Base-by-base conservation (phyloP, 148 eudicot genomes). In the Spergularia bocconei region DNA sequence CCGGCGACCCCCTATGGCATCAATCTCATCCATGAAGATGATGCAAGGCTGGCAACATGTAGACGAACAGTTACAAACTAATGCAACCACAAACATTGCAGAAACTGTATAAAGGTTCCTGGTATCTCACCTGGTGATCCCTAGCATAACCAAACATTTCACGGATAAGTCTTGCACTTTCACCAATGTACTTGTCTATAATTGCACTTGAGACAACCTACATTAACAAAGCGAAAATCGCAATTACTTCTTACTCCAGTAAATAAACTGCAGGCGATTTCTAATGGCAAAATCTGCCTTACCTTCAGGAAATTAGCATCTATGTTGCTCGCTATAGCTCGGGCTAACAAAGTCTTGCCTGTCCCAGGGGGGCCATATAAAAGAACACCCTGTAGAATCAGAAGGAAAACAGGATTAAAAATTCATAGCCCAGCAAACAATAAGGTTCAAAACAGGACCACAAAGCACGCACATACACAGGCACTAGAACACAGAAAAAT, bases 301-400 rank as follows among this genome's bases (percentile, higher is more conserved):
- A 92, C 98, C 94, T 95, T 95, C 44, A 91, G 82, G 82, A 95
- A 95, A 70, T 92, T 95, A 59, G 97, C 98, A 82, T 92, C 98
- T 60, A 95, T 91, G 79, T 95, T 92, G 83, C 99, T 95, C 44
- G 99, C 99, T 71, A 95, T 95, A 51, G 99, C 99, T 82, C 97
- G 87, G 77, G 99, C 98, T 80, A 94, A 81, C 82, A 95, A 62
- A 50, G 99, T 95, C 81, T 95, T 95, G 67, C 99, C 99, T 19
- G 99, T 95, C 60, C 99, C 99, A 77, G 98, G 99, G 72, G 99
- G 99, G 52, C 99, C 99, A 82, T 95, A 95, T 11, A 95, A 94
- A 81, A 95, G 99, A 83, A 94, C 98, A 83, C 99, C 98, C 99
- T 95, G 21, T 54, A 48, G 16, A 72, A 63, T 16, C 38, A 72